Base-by-base conservation (phyloP, 2,329 filamentous ascomycete genomes). In the Alternaria ventricosa region DNA sequence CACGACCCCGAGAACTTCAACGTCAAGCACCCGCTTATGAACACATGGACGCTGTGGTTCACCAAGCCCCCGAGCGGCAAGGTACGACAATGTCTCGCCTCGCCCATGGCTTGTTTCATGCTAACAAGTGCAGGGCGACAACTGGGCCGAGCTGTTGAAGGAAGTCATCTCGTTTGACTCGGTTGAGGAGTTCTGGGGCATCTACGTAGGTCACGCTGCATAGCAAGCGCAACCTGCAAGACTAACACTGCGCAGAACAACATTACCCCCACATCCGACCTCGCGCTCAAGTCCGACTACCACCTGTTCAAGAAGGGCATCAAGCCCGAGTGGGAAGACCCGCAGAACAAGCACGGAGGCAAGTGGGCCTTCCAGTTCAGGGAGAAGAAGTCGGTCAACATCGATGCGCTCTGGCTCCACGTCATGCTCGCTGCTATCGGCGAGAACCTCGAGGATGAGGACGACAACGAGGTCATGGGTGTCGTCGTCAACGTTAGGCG, bases 321-420 rank as follows among this genome's bases (percentile, higher is more conserved):
- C 67, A 93, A 96, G 69, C 96, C 96, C 36, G 96, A 99, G 84
- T 99, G 96, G 96, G 96, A 99, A 83, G 96, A 99, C 80, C 87
- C 89, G 25, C 94, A 98, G 85, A 99, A 99, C 87, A 99, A 98
- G 88, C 94, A 98, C 81, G 96, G 96, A 74, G 96, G 96, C 83
- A 97, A 97, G 84, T 99, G 96, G 96, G 94, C 95, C 25, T 98
- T 96, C 85, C 91, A 93, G 77, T 97, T 97, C 90, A 97, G 96
- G 86, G 93, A 97, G 75, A 97, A 97, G 88, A 91, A 92, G 78
- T 89, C 86, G 71, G 88, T 97, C 80, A 92, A 95, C 74, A 96
- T 97, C 81, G 95, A 99, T 80, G 92, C 95, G 63, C 87, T 97
- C 59, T 99, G 96, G 96, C 89, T 99, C 64, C 93, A 98, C 81